These are phyloP conservation scores for Fusarium sp. DNA, from an alignment of 2,329 filamentous ascomycete species.

Conservation along the genomic window DNA sequence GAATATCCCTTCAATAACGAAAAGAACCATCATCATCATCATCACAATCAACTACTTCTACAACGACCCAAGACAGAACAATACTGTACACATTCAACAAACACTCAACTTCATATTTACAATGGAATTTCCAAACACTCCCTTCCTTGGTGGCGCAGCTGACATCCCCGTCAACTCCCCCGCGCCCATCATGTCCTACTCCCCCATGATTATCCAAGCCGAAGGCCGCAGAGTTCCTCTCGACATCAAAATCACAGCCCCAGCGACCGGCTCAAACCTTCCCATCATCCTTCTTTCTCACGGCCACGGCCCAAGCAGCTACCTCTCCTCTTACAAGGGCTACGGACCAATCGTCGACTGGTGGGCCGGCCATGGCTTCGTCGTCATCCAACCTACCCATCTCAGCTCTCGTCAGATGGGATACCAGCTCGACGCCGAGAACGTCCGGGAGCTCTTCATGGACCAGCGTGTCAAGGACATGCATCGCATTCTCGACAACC, in stretches of 20 bases:
- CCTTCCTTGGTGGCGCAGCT: conserved; percentile 40
- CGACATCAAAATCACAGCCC: conserved; percentile 41
- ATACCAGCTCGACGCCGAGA: conserved; percentile 2
- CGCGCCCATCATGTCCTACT: conserved; percentile 40
- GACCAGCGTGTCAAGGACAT: conserved; percentile 41
- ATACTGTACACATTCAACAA: no score
- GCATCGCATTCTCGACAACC: conserved; percentile 38
- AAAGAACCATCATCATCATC: neutral
- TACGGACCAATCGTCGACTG: conserved; percentile 44
- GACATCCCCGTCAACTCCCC: conserved; percentile 37
- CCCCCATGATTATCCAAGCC: conserved; percentile 36
- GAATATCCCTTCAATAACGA: neutral
- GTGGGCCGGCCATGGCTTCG: conserved; percentile 46
- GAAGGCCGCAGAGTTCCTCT: conserved; percentile 39
- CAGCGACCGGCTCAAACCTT: conserved; percentile 21
- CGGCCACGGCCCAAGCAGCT: conserved; percentile 45
- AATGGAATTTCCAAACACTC: conserved; percentile 43
- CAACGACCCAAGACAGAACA: no score
- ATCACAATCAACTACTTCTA: no score
- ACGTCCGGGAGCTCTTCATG: conserved; percentile 36
- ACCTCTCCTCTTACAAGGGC: conserved; percentile 42
- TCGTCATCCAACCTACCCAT: conserved; percentile 47
- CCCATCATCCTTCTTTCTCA: conserved; percentile 47
- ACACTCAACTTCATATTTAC: no score
- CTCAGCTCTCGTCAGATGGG: conserved; percentile 38